These are phyloP conservation scores for Aspergillus sp. DNA, from an alignment of 2,329 filamentous ascomycete genomes.

Conservation along the genomic window DNA sequence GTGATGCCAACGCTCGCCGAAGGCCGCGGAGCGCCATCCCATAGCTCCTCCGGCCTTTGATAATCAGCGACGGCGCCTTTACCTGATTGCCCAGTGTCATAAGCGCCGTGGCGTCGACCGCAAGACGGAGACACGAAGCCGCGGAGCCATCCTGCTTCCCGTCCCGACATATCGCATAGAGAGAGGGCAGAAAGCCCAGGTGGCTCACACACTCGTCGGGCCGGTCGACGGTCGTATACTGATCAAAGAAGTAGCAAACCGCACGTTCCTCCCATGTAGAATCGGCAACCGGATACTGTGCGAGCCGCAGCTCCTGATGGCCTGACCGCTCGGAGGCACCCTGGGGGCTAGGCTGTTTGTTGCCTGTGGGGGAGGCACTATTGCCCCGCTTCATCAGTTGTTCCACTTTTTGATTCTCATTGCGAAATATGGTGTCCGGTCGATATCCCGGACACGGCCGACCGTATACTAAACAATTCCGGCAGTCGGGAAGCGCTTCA, in stretches of 20 bases:
- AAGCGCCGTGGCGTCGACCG: conserved; percentile 35
- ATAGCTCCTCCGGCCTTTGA: conserved; percentile 30
- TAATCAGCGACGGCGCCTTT: conserved; percentile 22
- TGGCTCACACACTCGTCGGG: conserved; percentile 27
- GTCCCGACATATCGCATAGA: conserved; percentile 31
- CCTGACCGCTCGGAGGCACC: neutral
- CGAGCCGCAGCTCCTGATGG: conserved; percentile 7
- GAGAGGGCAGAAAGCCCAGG: conserved; percentile 33
- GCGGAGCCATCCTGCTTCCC: conserved; percentile 14
- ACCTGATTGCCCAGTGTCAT: conserved; percentile 31
- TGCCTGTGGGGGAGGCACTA: neutral
- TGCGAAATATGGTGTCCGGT: conserved; percentile 32
- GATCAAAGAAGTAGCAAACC: conserved; percentile 41
- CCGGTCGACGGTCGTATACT: conserved; percentile 31
- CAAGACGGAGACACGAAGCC: conserved; percentile 29
- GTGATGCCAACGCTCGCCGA: conserved; percentile 27
- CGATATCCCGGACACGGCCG: conserved; percentile 38
- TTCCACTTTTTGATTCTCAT: conserved; percentile 32
- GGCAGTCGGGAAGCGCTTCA: conserved; percentile 34
- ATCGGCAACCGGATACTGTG: conserved; percentile 23
- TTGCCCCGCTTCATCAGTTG: conserved; percentile 23
- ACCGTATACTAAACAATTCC: conserved; percentile 36
- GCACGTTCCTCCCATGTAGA: conserved; percentile 36
- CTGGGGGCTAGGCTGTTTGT: neutral
- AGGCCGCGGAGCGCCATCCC: conserved; percentile 31